phyloP scores from a whole-genome alignment of 345 rosid genomes.

The Populus simonii region DNA sequence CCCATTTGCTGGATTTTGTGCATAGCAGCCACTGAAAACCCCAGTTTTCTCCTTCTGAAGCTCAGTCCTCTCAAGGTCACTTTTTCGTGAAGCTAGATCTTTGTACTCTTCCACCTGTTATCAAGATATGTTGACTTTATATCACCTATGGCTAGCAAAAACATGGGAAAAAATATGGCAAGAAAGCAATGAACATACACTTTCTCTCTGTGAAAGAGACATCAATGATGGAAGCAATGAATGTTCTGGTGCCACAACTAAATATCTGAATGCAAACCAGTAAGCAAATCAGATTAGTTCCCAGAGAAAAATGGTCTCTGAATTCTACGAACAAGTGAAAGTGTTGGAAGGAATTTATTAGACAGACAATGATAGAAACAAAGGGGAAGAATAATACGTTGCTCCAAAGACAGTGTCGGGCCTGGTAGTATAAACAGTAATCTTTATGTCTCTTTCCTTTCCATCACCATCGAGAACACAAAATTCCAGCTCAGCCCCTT shows the following conservation, averaged over 20 bases:
- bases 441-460: slow-evolving; percentile 45
- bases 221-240: slow-evolving; percentile 50
- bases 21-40: slow-evolving; percentile 74
- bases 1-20: slow-evolving; percentile 79
- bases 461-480: slow-evolving; percentile 52
- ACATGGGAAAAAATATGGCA: neutral
- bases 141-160: slow-evolving; percentile 3
- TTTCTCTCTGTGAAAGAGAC: slow-evolving; percentile 44
- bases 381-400: slow-evolving; percentile 48
- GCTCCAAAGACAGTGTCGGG: slow-evolving; percentile 94
- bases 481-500: slow-evolving; percentile 80
- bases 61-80: slow-evolving; percentile 96
- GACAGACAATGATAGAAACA: slow-evolving; percentile 6
- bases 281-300: slow-evolving; percentile 2
- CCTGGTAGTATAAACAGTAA: slow-evolving; percentile 79
- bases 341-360: neutral
- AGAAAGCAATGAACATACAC: slow-evolving; percentile 37
- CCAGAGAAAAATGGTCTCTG: slow-evolving; percentile 9
- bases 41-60: slow-evolving; percentile 95
- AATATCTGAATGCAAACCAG: slow-evolving; percentile 50
- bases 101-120: slow-evolving; percentile 81
- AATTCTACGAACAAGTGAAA: neutral
- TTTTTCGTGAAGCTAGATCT: slow-evolving; percentile 69
- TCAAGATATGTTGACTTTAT: slow-evolving; percentile 6
- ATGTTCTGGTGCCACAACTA: slow-evolving; percentile 96